Evolutionary conservation across 441 rosid species (phyloP), one percentile per base, ranked within the genome.

Genomic region (Pelargonium fulgidum): DNA sequence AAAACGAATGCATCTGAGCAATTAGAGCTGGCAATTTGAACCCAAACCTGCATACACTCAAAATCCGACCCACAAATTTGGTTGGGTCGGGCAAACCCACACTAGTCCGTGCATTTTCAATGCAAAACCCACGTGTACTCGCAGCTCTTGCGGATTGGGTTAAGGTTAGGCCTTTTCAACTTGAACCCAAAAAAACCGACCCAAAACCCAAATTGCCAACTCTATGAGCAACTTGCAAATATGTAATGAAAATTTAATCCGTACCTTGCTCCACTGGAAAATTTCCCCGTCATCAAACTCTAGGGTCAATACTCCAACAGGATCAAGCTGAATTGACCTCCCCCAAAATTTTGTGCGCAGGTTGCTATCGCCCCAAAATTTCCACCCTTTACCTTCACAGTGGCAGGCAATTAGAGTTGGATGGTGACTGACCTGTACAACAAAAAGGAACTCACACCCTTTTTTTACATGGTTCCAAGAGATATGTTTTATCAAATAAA

Each of bases 341-440:
- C 99, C 99, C 99, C 99, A 91, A 76, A 94, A 91, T 83, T 94
- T 94, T n/a, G 97, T 79, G 62, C 83, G 84, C 71, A 94, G 82
- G 74, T 91, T 91, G 76, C 96, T 89, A 76, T 94, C 99, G 4
- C 89, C 97, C 90, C 91, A 94, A 81, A 94, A 90, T 79, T 87
- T 90, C 99, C 99, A 94, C 52, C 99, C 97, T 81, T 80, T 87
- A 67, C 99, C 97, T 86, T 94, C 86, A 76, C 93, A 86, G 73
- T 94, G 97, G 84, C 99, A 94, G 66, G 97, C 99, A 73, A 94
- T 82, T 66, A 93, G 78, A 68, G 99, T 93, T 73, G 99, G 99
- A 79, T 93, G 99, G 80, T 93, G 99, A 79, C 99, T 88, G 44
- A 94, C 99, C 99, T 94, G 85, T 76, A 48, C 10, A 12, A 11